These are phyloP conservation scores for Nicotiana attenuata DNA, from an alignment of 257 asterid species.

Conservation along the genomic window DNA sequence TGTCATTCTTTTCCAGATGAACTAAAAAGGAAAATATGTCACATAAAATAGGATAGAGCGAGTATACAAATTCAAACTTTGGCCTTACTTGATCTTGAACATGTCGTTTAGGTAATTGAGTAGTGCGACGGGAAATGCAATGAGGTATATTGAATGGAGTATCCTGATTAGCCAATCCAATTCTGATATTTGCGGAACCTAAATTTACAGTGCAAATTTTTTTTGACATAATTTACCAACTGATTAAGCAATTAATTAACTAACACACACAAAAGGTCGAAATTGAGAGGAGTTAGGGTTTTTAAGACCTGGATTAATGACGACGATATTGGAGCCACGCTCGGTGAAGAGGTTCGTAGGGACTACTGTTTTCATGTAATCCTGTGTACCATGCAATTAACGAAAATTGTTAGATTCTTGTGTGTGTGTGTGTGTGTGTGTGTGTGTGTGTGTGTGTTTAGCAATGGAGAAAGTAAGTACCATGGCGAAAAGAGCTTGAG, in stretches of 20 bases:
- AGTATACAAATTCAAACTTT: neutral
- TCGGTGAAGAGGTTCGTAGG: slow-evolving; percentile 89
- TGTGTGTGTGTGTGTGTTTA: neutral
- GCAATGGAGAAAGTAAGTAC: neutral
- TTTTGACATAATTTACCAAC: neutral
- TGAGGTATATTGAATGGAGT: slow-evolving; percentile 66
- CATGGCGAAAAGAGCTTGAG: neutral
- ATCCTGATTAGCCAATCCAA: slow-evolving; percentile 87
- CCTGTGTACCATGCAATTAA: slow-evolving; percentile 36
- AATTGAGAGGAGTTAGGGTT: slow-evolving; percentile 4
- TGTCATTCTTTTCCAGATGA: too few species aligned
- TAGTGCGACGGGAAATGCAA: slow-evolving; percentile 80
- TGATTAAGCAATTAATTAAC: neutral
- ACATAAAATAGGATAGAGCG: too few species aligned
- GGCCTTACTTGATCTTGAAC: slow-evolving; percentile 73
- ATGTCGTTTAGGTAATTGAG: slow-evolving; percentile 60
- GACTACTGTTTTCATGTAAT: slow-evolving; percentile 66
- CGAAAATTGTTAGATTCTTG: neutral
- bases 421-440: neutral
- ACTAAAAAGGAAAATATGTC: too few species aligned
- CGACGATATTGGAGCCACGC: slow-evolving; percentile 93
- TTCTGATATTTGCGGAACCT: slow-evolving; percentile 76
- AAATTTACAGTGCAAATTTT: neutral
- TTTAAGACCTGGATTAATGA: slow-evolving; percentile 79
- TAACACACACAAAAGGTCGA: neutral